Evolutionary conservation across 2,329 filamentous ascomycete genomes (phyloP), one percentile per base, ranked within the genome.

Genomic region (Penicillium digitatum): DNA sequence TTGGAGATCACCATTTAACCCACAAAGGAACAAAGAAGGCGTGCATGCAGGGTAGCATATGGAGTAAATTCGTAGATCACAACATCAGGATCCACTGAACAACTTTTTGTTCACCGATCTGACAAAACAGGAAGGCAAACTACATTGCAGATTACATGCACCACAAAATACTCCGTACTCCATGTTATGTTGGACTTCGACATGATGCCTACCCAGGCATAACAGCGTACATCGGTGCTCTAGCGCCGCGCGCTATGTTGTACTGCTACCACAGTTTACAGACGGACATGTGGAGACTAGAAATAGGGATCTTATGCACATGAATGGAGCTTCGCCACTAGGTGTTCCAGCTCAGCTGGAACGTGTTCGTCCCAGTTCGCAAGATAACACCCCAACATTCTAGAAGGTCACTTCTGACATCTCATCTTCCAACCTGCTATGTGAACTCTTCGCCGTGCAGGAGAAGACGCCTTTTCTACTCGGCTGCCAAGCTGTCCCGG

Each of bases 401-500:
- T 44, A 22, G 48, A 31, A 29, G 27, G 22, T 29, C 27, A 51
- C 26, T 44, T n/a, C 38, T 24, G 48, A 20, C 26, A 32, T 49
- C n/a, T 39, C 26, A 32, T 49, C n/a, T 39, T 18, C 47, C 3
- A 6, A 26, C 14, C 37, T 6, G n/a, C 38, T 38, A 35, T 32
- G 29, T 44, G 48, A 29, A 51, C 44, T 51, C 38, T 51, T 51
- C 48, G 44, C 27, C 37, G 42, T 43, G 48, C 48, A 44, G 48
- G 35, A 49, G 16, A 31, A 43, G 14, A 24, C 29, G n/a, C 1
- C 26, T 27, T 24, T 8, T 18, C 24, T 31, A 8, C 16, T 26
- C 48, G 34, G 38, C 37, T 43, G 48, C 48, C n/a, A 32, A 42
- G 14, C 5, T 3, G 8, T 34, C 29, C 12, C 27, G 14, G 16